Evolutionary conservation across 2,329 filamentous ascomycete genomes (phyloP), one percentile per base, ranked within the genome.

Genomic region (Aspergillaceae sp.): DNA sequence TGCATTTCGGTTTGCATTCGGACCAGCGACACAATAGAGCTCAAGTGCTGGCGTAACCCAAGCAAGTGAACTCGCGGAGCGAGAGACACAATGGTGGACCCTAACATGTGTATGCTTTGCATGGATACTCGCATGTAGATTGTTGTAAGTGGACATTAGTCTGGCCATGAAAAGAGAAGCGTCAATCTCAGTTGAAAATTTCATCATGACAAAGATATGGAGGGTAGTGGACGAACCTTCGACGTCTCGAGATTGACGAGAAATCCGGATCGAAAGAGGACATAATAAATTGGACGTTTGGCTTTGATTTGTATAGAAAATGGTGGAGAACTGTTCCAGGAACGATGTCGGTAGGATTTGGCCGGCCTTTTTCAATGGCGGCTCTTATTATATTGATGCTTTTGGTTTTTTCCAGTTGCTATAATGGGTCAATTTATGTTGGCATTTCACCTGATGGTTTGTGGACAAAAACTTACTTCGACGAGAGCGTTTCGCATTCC

Each of bases 231-330:
- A 11, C 66, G 49, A 65, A 80, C 68, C 82, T 79, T 62, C 88
- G 76, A 43, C 80, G 76, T 37, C 80, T 75, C 41, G 87, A 70
- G 3, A 78, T 63, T 2, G 61, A 72, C 27, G 64, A 66, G 59
- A 92, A 92, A 47, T 82, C 73, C 0, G 87, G 84, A 7, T 80
- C 75, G 50, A 88, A 84, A 0, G 86, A 82, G 1, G 90, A 86
- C 87, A 94, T 95, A 55, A 82, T 85, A 66, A 96, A 98, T 64
- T 98, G 94, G 29, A 98, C 92, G 57, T 98, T 95, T 19, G 84
- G 83, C 49, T 87, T 80, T 10, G 87, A 95, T 68, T 97, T 98
- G 75, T 95, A 98, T 11, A 98, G 70, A 61, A 97, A 98, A 71
- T 98, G 92, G 55, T 85, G 83, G 44, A 97, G 72, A 30, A 85